These are phyloP conservation scores for Rhodofomes roseus DNA, from an alignment of 1,284 basidiomycete species.

Conservation along the genomic window DNA sequence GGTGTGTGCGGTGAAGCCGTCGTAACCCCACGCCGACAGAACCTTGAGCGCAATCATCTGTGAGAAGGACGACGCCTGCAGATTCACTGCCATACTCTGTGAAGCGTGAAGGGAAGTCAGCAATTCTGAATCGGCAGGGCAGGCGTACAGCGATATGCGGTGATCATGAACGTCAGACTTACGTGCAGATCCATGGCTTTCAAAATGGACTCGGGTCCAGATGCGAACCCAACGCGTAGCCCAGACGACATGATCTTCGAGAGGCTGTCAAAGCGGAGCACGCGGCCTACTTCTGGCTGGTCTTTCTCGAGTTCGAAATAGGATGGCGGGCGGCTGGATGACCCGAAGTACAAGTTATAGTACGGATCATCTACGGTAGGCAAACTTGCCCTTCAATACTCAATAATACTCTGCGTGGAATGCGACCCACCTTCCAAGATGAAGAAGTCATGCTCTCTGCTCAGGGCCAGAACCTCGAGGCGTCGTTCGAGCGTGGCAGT, in stretches of 20 bases:
- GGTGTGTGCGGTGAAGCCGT: constrained; percentile 77
- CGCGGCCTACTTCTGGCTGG: constrained; percentile 61
- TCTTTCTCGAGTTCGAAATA: constrained; percentile 78
- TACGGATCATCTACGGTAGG: constrained; percentile 69
- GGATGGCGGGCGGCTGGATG: constrained; percentile 58
- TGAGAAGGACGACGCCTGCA: constrained; percentile 77
- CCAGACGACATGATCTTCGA: constrained; percentile 87
- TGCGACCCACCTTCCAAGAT: constrained; percentile 73
- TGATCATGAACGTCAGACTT: constrained; percentile 24
- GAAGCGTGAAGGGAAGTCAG: constrained; percentile 2
- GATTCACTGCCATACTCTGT: constrained; percentile 67
- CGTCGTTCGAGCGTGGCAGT: constrained; percentile 75
- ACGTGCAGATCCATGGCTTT: constrained; percentile 74
- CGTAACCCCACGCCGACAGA: constrained; percentile 74
- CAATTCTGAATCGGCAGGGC: background rate
- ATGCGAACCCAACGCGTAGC: constrained; percentile 78
- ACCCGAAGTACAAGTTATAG: constrained; percentile 71
- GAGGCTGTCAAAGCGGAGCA: constrained; percentile 84
- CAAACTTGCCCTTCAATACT: background rate
- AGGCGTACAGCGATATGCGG: background rate
- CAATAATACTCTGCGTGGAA: too few species aligned
- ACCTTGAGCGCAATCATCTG: constrained; percentile 75
- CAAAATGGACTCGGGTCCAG: constrained; percentile 75
- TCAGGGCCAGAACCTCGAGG: constrained; percentile 73
- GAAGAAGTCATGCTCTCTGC: constrained; percentile 74